phyloP scores from a whole-genome alignment of 2,329 filamentous ascomycete genomes.

The Diaporthe nobilis region DNA sequence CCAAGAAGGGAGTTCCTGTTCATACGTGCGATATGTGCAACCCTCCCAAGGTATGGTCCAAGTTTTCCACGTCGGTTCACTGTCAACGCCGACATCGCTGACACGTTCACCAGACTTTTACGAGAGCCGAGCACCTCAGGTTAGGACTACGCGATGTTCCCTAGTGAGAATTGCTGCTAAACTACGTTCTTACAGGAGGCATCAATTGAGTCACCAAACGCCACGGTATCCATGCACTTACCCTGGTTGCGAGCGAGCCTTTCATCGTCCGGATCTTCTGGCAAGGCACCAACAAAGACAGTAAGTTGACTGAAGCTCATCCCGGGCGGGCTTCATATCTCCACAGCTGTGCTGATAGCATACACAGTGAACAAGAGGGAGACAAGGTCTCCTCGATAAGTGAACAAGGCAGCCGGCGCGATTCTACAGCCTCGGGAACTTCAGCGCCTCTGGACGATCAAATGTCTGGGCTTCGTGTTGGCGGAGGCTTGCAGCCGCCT shows the following conservation, averaged over 20 bases:
- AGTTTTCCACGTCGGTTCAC: not conserved
- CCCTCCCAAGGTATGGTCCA: constrained; percentile 62
- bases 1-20: constrained; percentile 72
- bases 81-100: constrained; percentile 39
- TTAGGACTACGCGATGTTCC: constrained; percentile 49
- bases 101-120: constrained; percentile 66
- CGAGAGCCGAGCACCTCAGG: constrained; percentile 74
- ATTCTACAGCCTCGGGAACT: constrained; percentile 46
- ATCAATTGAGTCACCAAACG: constrained; percentile 71
- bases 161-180: constrained; percentile 46
- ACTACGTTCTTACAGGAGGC: constrained; percentile 60
- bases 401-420: constrained; percentile 47
- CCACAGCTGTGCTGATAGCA: constrained; percentile 40
- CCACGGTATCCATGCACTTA: constrained; percentile 66
- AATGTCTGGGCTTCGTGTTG: constrained; percentile 25
- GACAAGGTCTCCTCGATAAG: constrained; percentile 55
- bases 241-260: constrained; percentile 68
- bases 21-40: constrained; percentile 68
- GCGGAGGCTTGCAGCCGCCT: constrained; percentile 22
- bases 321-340: not conserved
- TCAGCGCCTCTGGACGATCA: constrained; percentile 45
- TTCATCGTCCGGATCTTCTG: constrained; percentile 72
- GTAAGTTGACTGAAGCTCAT: constrained; percentile 52
- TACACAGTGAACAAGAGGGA: constrained; percentile 60
- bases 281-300: constrained; percentile 69